A percentile compares a stretch with the other conserved stretches of the same genome.
Evolutionary conservation across 169 alveolate genomes (phyloP).

Genomic region (Plasmodium knowlesi): DNA sequence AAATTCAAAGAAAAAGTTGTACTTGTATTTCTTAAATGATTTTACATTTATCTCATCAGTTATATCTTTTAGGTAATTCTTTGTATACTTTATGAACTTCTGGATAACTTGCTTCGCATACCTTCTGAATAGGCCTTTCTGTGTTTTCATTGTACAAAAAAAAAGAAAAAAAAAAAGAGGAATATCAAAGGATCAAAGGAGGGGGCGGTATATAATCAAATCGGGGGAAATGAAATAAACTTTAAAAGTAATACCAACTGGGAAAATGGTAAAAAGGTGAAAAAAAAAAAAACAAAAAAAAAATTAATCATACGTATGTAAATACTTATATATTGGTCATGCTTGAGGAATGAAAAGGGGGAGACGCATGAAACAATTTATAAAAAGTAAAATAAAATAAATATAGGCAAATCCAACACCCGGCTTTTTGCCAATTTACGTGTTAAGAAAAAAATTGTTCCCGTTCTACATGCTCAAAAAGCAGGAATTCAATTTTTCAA

Average conservation of each 20-base stretch:
- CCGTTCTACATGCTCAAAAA: constrained; percentile 26
- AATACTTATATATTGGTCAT: background rate
- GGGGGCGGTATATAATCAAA: background rate
- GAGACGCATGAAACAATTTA: background rate
- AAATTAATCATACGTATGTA: background rate
- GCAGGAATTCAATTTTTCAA: background rate
- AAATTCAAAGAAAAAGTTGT: constrained; percentile 64
- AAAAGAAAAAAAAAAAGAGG: background rate
- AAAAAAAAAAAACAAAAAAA: background rate
- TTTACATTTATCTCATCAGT: constrained; percentile 64
- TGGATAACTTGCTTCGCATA: constrained; percentile 8
- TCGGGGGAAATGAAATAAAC: background rate
- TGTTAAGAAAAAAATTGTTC: constrained; percentile 7
- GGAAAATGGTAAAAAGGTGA: background rate
- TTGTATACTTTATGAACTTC: constrained; percentile 2
- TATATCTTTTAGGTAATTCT: constrained; percentile 45
- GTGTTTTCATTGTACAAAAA: constrained; percentile 51
- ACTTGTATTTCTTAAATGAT: constrained; percentile 64
- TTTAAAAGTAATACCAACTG: background rate
- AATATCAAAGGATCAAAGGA: background rate
- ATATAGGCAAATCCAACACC: background rate
- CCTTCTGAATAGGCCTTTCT: constrained; percentile 17
- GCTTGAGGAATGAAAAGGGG: background rate
- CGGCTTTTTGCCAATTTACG: background rate
- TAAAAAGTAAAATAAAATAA: background rate